Evolutionary conservation across 345 rosid species (phyloP).

Genomic region (Salix koriyanagi): DNA sequence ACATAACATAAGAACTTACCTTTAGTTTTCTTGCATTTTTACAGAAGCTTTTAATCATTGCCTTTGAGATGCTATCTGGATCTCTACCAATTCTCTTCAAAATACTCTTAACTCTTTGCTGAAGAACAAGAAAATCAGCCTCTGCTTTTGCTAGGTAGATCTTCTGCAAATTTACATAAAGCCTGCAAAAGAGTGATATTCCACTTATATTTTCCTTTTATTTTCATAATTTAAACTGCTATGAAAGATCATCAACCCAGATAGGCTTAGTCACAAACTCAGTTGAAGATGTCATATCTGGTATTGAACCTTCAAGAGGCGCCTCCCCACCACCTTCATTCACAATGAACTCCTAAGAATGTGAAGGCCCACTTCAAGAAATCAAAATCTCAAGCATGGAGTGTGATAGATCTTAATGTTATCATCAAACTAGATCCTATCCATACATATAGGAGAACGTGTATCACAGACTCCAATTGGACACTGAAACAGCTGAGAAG

Average conservation of each 20-base stretch:
- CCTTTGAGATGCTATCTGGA: constrained; percentile 55
- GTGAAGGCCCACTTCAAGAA: constrained; percentile 15
- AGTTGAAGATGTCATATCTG: constrained; percentile 98
- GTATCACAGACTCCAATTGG: too few relatives aligned
- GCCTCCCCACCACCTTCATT: constrained; percentile 89
- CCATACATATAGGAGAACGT: too few relatives aligned
- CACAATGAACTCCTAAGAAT: constrained; percentile 69
- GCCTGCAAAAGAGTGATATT: constrained; percentile 45
- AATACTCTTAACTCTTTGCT: constrained; percentile 55
- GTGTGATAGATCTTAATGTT: too few relatives aligned
- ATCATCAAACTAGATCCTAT: too few relatives aligned
- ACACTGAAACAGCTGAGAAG: too few relatives aligned
- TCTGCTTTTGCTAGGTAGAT: constrained; percentile 89
- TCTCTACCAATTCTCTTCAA: constrained; percentile 76
- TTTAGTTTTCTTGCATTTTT: constrained; percentile 85
- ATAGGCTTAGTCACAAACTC: constrained; percentile 52
- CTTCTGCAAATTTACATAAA: constrained; percentile 80
- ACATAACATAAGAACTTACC: constrained; percentile 39
- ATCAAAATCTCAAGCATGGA: constrained; percentile 1
- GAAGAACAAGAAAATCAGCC: constrained; percentile 75
- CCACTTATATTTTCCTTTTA: too few relatives aligned
- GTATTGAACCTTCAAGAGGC: constrained; percentile 97
- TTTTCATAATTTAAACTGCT: too few relatives aligned
- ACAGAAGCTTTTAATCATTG: constrained; percentile 71
- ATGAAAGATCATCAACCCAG: too few relatives aligned